Conservation (phyloP, 2,329 filamentous ascomycete genomes). For the Colletotrichum neosansevieriae region DNA sequence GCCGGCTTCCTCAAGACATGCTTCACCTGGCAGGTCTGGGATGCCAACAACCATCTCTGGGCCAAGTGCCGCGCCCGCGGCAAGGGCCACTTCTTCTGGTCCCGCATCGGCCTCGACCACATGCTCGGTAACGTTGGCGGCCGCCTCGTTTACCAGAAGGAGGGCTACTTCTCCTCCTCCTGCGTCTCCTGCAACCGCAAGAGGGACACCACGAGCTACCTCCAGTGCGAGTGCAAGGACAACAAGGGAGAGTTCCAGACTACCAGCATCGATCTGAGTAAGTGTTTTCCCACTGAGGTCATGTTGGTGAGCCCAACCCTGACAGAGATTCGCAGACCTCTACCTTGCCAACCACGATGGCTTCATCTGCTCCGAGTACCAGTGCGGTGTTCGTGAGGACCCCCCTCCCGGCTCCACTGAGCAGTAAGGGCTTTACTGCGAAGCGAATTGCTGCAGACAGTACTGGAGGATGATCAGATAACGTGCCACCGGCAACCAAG, state of each 20-base stretch:
- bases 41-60: constrained; percentile 14
- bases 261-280: constrained; percentile 17
- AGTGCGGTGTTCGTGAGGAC: constrained; percentile 12
- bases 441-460: no score
- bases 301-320: not conserved
- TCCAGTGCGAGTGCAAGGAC: constrained; percentile 24
- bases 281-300: not conserved
- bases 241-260: constrained; percentile 8
- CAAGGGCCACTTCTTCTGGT: not conserved
- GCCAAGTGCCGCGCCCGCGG: constrained; percentile 18
- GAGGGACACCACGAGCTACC: not conserved
- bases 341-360: constrained; percentile 17
- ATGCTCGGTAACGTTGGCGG: constrained; percentile 29
- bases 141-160: constrained; percentile 17
- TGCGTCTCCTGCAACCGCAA: constrained; percentile 7
- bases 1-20: constrained; percentile 20
- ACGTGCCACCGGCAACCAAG: no score
- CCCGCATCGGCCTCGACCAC: constrained; percentile 26
- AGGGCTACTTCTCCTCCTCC: constrained; percentile 19
- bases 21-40: constrained; percentile 22
- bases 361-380: constrained; percentile 21
- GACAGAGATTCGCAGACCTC: not conserved
- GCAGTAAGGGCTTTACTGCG: not conserved
- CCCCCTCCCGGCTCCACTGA: not conserved
- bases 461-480: no score